Percentiles rank a stretch among this genome's conserved stretches.
These are phyloP conservation scores for Hericium alpestre DNA, from an alignment of 768 basidiomycete species.

Conservation along the genomic window DNA sequence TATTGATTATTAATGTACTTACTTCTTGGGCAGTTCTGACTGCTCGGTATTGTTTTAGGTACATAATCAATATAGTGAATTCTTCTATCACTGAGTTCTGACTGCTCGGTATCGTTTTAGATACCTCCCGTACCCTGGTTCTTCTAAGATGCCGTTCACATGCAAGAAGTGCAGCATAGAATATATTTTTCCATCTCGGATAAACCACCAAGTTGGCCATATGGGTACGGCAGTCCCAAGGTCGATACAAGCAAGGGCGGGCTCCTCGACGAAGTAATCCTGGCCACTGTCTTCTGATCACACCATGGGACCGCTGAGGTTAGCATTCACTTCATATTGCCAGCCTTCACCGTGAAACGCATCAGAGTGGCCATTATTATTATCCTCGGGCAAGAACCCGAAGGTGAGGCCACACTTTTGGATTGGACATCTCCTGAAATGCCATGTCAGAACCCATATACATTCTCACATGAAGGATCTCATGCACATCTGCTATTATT, in stretches of 20 bases:
- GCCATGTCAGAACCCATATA: no score
- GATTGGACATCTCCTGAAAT: constrained; percentile 8
- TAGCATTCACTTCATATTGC: constrained; percentile 1
- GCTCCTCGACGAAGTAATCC: constrained; percentile 13
- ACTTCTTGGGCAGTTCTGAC: no score
- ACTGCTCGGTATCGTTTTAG: no score
- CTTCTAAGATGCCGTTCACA: no score
- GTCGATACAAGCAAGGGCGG: constrained; percentile 9
- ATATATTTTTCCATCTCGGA: not conserved
- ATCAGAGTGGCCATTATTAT: not conserved
- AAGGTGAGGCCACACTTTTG: constrained; percentile 3
- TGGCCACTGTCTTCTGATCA: constrained; percentile 1
- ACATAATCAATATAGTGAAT: no score
- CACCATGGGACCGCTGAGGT: constrained; percentile 5
- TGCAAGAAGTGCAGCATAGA: not conserved
- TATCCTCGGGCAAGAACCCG: constrained; percentile 2
- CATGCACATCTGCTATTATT: not conserved
- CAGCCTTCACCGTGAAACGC: constrained; percentile 4
- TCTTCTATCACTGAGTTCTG: no score
- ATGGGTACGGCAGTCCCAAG: no score
- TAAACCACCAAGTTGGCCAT: not conserved
- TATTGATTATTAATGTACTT: no score
- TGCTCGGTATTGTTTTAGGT: no score
- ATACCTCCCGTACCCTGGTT: no score
- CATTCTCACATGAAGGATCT: not conserved